Percentiles rank a stretch among this genome's conserved stretches.
phyloP scores from a whole-genome alignment of 2,329 filamentous ascomycete species.

The Fusarium multiceps region DNA sequence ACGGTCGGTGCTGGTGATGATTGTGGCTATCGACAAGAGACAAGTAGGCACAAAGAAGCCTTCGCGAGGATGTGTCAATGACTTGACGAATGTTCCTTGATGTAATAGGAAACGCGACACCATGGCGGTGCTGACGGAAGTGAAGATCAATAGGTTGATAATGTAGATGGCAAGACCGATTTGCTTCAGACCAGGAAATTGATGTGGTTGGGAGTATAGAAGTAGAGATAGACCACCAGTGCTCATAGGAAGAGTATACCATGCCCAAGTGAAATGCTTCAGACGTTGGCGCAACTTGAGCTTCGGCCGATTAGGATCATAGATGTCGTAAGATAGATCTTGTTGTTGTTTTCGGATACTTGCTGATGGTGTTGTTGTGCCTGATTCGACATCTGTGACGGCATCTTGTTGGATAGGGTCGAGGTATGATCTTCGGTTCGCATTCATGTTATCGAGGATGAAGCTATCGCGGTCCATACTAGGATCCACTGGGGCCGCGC shows the following conservation, averaged over 20 bases:
- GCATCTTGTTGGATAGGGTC: neutral
- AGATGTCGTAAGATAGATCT: slow-evolving; percentile 16
- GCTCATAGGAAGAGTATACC: slow-evolving; percentile 81
- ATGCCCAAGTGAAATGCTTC: slow-evolving; percentile 75
- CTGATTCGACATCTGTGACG: slow-evolving; percentile 16
- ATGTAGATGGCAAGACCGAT: slow-evolving; percentile 76
- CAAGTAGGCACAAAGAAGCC: slow-evolving; percentile 78
- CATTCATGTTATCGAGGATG: slow-evolving; percentile 10
- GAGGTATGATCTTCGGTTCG: neutral
- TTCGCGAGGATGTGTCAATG: slow-evolving; percentile 72
- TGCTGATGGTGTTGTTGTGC: slow-evolving; percentile 15
- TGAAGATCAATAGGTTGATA: slow-evolving; percentile 73
- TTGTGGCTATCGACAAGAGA: slow-evolving; percentile 74
- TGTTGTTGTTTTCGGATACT: slow-evolving; percentile 2
- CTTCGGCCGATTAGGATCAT: slow-evolving; percentile 44
- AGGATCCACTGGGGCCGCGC: neutral
- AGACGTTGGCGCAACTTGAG: slow-evolving; percentile 58
- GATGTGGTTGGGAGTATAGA: slow-evolving; percentile 70
- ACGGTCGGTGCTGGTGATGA: slow-evolving; percentile 72
- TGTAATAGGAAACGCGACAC: slow-evolving; percentile 70
- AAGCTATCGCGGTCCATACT: slow-evolving; percentile 13
- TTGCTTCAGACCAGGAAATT: slow-evolving; percentile 70
- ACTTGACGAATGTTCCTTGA: slow-evolving; percentile 62
- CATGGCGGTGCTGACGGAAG: slow-evolving; percentile 64
- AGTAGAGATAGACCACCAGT: slow-evolving; percentile 77